Evolutionary conservation across 2,329 filamentous ascomycete genomes (phyloP).

Genomic region (Corinectria fuckeliana): DNA sequence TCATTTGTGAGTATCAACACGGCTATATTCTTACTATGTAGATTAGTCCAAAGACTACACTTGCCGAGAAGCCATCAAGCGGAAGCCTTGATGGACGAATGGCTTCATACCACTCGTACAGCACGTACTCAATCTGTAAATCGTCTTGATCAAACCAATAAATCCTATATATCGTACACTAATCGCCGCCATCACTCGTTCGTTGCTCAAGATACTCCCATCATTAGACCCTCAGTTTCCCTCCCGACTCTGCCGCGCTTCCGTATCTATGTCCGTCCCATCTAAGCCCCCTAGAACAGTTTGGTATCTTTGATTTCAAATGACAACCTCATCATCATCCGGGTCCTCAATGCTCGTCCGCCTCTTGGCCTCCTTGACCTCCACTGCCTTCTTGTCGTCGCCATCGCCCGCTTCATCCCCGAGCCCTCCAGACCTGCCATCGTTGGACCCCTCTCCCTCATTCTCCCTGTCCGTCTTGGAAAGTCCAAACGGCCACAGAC

Average conservation of each 20-base stretch:
- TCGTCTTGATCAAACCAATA: conserved; percentile 1
- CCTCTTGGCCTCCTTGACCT: conserved; percentile 60
- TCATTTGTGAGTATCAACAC: background rate
- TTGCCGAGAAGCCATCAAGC: background rate
- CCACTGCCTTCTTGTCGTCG: conserved; percentile 50
- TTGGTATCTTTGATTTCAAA: conserved; percentile 38
- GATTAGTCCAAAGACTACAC: background rate
- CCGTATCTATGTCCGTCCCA: conserved; percentile 17
- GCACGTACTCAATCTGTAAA: no score
- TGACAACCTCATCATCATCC: conserved; percentile 59
- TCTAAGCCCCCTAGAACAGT: conserved; percentile 17
- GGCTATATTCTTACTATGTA: background rate
- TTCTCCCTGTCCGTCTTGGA: conserved; percentile 46
- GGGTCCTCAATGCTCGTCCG: conserved; percentile 66
- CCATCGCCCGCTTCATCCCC: conserved; percentile 35
- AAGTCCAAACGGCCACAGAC: conserved; percentile 64
- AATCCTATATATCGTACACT: conserved; percentile 13
- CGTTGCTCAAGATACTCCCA: background rate
- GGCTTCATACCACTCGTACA: background rate
- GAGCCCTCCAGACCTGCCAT: background rate
- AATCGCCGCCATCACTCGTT: background rate
- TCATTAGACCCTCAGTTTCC: conserved; percentile 7
- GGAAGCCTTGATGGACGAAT: background rate
- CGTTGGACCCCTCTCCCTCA: conserved; percentile 24
- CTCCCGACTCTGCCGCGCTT: background rate